Conservation (phyloP, 176 grass and related monocot species). For the Eragrostis nindensis region DNA sequence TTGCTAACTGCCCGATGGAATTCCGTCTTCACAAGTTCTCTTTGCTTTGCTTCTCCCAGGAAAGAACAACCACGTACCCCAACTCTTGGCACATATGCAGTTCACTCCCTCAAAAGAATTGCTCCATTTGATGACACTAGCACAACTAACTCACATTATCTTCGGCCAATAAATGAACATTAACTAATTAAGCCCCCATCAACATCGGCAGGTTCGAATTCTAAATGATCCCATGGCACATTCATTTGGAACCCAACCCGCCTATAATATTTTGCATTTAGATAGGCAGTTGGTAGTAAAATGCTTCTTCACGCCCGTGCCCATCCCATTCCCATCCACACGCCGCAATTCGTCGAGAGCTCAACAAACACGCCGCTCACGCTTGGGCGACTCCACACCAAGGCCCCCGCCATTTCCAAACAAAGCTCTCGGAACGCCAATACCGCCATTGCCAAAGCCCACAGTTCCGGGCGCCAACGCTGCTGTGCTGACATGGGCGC, state of each 20-base stretch:
- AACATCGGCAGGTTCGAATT: background rate
- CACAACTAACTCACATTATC: background rate
- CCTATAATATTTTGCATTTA: no score
- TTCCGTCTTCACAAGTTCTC: background rate
- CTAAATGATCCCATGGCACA: background rate
- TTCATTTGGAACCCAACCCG: no score
- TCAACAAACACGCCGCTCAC: background rate
- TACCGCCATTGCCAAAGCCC: constrained; percentile 35
- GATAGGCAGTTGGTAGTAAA: background rate
- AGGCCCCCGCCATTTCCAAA: background rate
- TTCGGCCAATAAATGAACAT: background rate
- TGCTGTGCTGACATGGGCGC: background rate
- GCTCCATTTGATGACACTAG: background rate
- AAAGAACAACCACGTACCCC: background rate
- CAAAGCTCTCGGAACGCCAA: background rate
- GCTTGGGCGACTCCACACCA: background rate
- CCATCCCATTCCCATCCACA: background rate
- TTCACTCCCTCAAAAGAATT: background rate
- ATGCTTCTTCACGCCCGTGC: background rate
- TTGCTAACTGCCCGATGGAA: background rate
- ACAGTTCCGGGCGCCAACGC: background rate
- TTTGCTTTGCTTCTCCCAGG: background rate
- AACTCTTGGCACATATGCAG: background rate
- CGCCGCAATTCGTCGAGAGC: background rate
- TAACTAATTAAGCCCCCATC: background rate